Evolutionary conservation across 2,329 filamentous ascomycete species (phyloP), one percentile per base, ranked within the genome.

Genomic region (Drechslerella dactyloides): DNA sequence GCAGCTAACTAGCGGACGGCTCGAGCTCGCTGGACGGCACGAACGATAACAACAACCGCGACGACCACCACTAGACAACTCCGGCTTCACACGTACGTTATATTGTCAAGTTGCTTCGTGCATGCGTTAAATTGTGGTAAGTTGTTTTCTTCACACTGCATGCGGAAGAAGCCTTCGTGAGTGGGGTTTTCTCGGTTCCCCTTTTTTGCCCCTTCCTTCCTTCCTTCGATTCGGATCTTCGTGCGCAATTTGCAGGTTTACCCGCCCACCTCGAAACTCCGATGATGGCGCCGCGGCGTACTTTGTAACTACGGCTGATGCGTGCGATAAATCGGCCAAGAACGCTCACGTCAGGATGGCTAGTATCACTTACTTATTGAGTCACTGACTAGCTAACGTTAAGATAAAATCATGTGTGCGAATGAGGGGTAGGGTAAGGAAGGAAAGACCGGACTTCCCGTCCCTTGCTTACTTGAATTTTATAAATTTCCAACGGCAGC

Each of bases 231-330:
- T 40, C 44, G 53, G 53, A 44, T 60, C 46, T 60, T 37, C 35
- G 33, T 5, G 27, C 27, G 19, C 33, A 15, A 30, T 24, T 33
- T 30, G 50, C 24, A 33, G 2, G 21, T 21, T 33, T 24, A 57
- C 46, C 59, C 51, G 33, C 65, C 66, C 66, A 70, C 66, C 33
- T 63, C 46, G 48, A 61, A 70, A 70, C 53, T 70, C 66, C 66
- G 66, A 61, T 50, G 24, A 35, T 19, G 11, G 37, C 30, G 35
- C 13, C 6, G 8, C 24, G 21, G 51, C 15, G 37, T 10, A 15
- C n/a, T n/a, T n/a, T n/a, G n/a, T n/a, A n/a, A n/a, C n/a, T n/a
- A n/a, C n/a, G n/a, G n/a, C n/a, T n/a, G n/a, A n/a, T 40, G 8
- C 27, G 23, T 51, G 46, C 11, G 21, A n/a, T n/a, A n/a, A n/a